Conservation (phyloP, 768 basidiomycete species). For the Gautieria morchelliformis region DNA sequence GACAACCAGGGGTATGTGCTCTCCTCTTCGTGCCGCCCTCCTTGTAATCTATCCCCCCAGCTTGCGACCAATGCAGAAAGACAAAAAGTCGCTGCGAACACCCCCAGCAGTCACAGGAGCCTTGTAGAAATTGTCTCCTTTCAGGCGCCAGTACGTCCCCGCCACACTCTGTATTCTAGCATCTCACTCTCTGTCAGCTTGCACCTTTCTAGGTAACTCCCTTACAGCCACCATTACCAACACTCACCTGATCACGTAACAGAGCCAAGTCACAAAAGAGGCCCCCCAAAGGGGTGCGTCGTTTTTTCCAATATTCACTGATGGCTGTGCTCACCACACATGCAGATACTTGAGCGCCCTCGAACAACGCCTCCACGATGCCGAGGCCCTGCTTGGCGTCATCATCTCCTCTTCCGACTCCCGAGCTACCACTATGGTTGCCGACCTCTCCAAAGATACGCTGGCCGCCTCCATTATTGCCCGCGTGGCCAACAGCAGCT, state of each 20-base stretch:
- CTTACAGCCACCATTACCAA: background rate
- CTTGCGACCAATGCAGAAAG: conserved; percentile 20
- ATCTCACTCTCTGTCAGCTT: background rate
- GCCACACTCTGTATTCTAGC: background rate
- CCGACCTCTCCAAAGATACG: conserved; percentile 17
- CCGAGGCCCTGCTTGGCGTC: conserved; percentile 27
- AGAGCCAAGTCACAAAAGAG: conserved; percentile 10
- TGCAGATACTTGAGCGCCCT: conserved; percentile 18
- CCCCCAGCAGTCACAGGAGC: conserved; percentile 10
- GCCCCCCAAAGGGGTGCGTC: conserved; percentile 24
- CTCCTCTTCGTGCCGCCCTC: background rate
- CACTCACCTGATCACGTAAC: background rate
- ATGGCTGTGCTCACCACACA: background rate
- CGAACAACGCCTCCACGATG: conserved; percentile 25
- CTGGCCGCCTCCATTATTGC: conserved; percentile 21
- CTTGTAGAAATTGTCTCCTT: conserved; percentile 14
- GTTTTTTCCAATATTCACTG: background rate
- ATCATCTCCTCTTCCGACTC: conserved; percentile 23
- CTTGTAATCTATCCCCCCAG: conserved; percentile 5
- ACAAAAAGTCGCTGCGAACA: conserved; percentile 19
- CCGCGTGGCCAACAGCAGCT: conserved; percentile 15
- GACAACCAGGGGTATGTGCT: conserved; percentile 1
- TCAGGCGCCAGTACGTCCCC: conserved; percentile 6
- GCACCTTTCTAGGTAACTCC: background rate
- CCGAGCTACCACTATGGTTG: conserved; percentile 21